phyloP scores from a whole-genome alignment of 169 alveolate species.

The Eimeria praecox region DNA sequence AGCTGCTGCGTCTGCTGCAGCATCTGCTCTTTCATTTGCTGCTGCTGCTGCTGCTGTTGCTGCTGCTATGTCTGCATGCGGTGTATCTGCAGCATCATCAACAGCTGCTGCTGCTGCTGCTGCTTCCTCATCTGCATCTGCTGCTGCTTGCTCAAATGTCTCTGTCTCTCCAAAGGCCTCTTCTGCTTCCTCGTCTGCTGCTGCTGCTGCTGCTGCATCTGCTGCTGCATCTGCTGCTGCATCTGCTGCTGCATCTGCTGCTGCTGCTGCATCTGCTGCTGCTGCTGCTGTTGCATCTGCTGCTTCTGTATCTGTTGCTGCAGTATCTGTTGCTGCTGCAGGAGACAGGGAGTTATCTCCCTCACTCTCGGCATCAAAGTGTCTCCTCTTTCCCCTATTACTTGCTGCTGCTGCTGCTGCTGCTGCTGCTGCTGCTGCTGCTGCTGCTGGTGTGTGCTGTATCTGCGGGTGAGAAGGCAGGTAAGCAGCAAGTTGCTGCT shows the following conservation, averaged over 20 bases:
- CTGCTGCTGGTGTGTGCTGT: conserved; percentile 34
- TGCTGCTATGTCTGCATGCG: too few species aligned
- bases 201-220: neutral
- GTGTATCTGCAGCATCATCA: neutral
- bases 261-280: neutral
- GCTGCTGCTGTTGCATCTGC: neutral
- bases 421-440: neutral
- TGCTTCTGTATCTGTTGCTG: neutral
- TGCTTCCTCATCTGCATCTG: conserved; percentile 39
- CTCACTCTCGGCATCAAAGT: neutral
- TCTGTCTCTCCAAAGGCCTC: neutral
- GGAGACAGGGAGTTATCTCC: neutral
- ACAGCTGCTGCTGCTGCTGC: conserved; percentile 6
- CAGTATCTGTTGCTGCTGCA: neutral
- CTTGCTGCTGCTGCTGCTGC: conserved; percentile 48
- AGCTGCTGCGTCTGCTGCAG: neutral
- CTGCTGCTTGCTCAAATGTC: neutral
- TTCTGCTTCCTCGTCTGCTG: neutral
- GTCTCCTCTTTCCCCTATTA: conserved; percentile 1
- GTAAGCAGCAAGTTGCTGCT: conserved; percentile 47
- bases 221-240: neutral
- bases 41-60: neutral
- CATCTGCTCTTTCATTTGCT: neutral
- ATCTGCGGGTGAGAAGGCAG: neutral
- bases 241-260: neutral